phyloP scores from a whole-genome alignment of 768 basidiomycete species.

The Boletellus ananiceps region DNA sequence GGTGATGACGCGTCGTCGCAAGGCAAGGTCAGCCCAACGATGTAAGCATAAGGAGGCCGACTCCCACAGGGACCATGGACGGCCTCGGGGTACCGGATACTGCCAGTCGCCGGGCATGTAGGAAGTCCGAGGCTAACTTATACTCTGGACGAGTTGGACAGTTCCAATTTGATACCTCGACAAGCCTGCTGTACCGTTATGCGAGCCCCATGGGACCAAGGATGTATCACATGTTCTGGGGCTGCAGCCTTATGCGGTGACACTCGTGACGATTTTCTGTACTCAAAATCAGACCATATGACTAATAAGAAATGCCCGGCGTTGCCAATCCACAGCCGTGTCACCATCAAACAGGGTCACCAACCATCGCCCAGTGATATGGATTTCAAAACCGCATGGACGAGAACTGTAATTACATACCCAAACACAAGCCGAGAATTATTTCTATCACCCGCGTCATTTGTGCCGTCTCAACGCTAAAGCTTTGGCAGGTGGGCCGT shows the following conservation, averaged over 20 bases:
- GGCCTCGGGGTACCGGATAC: neutral
- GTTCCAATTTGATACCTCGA: neutral
- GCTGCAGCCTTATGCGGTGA: neutral
- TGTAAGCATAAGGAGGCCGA: neutral
- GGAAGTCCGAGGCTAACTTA: neutral
- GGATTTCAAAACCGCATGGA: conserved; percentile 8
- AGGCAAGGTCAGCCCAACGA: neutral
- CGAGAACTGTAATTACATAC: conserved; percentile 2
- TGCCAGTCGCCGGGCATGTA: neutral
- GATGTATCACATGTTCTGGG: neutral
- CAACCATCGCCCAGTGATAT: neutral
- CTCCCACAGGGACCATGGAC: neutral
- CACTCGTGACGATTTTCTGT: neutral
- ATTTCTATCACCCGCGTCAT: neutral
- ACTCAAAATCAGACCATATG: neutral
- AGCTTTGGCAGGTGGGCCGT: neutral
- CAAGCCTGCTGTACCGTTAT: conserved; percentile 4
- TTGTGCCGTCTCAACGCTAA: neutral
- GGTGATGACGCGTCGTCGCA: neutral
- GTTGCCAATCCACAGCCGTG: neutral
- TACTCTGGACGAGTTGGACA: neutral
- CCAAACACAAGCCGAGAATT: neutral
- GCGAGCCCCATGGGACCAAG: neutral
- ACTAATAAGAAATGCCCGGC: neutral
- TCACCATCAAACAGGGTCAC: neutral